A percentile compares a stretch with the other conserved stretches of the same genome.
phyloP scores from a whole-genome alignment of 1,284 basidiomycete genomes.

The Sanghuangporus sanghuang region DNA sequence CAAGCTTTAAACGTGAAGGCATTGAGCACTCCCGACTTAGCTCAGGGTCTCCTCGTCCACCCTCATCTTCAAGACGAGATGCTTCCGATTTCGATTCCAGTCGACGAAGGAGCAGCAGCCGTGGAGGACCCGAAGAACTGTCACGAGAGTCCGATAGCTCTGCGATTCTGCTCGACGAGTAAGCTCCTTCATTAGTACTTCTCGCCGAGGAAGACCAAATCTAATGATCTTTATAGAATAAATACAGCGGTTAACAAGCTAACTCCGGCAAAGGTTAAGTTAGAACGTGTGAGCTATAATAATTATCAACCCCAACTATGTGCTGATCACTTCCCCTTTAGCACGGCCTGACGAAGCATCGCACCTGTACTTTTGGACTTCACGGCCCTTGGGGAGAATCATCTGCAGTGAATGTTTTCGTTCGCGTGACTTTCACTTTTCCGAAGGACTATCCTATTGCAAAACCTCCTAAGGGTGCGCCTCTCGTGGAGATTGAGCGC shows the following conservation, averaged over 20 bases:
- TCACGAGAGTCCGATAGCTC: conserved; percentile 36
- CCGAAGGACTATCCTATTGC: conserved; percentile 77
- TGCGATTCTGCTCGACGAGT: conserved; percentile 78
- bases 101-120: conserved; percentile 38
- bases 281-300: conserved; percentile 66
- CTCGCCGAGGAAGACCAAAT: not conserved
- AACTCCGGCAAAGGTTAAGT: conserved; percentile 67
- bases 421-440: conserved; percentile 89
- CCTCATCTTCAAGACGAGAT: conserved; percentile 23
- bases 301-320: not conserved
- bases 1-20: conserved; percentile 51
- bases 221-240: conserved; percentile 44
- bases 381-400: conserved; percentile 88
- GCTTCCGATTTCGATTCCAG: conserved; percentile 17
- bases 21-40: conserved; percentile 36
- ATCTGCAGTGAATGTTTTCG: conserved; percentile 59
- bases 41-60: conserved; percentile 29
- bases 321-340: conserved; percentile 27
- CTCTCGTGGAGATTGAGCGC: conserved; percentile 78
- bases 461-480: conserved; percentile 56
- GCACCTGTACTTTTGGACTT: conserved; percentile 81
- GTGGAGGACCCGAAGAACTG: conserved; percentile 34
- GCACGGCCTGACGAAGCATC: conserved; percentile 76
- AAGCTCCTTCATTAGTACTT: conserved; percentile 24
- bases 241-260: conserved; percentile 73